phyloP scores from a whole-genome alignment of 495 filamentous ascomycete species.

The Astrothelium subdiscretum region DNA sequence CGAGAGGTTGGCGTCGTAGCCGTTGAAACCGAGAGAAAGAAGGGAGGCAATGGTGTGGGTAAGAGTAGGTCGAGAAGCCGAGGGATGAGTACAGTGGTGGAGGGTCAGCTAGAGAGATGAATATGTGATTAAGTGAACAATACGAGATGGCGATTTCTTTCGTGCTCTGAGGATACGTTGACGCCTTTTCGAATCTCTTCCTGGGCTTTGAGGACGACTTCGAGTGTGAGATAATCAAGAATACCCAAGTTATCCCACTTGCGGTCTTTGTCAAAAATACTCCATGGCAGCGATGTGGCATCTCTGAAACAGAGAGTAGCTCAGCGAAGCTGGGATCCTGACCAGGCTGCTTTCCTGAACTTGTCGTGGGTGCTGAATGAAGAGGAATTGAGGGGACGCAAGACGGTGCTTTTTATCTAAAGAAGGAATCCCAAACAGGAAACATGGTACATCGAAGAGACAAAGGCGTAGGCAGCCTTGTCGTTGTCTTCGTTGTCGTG shows the following conservation, averaged over 20 bases:
- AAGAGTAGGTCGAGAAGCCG: neutral
- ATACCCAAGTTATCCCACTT: constrained; percentile 17
- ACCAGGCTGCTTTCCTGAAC: neutral
- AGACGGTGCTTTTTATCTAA: no score
- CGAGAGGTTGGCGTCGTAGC: constrained; percentile 7
- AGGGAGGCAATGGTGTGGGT: constrained; percentile 3
- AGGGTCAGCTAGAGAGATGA: neutral
- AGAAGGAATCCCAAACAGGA: no score
- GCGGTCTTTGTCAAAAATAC: constrained; percentile 6
- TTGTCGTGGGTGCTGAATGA: neutral
- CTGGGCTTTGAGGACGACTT: constrained; percentile 15
- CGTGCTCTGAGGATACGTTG: constrained; percentile 11
- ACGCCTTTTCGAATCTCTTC: constrained; percentile 15
- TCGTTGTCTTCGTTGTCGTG: no score
- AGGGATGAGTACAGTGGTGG: neutral
- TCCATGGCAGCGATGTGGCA: constrained; percentile 10
- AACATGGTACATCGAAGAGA: no score
- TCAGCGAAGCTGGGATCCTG: neutral
- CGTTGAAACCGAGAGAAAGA: neutral
- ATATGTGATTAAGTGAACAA: neutral
- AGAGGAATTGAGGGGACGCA: no score
- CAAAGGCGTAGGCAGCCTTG: no score
- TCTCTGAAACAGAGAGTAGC: neutral
- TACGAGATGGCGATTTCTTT: neutral
- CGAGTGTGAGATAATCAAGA: constrained; percentile 19